Evolutionary conservation across 345 rosid species (phyloP).

Genomic region (Erodium maritimum): DNA sequence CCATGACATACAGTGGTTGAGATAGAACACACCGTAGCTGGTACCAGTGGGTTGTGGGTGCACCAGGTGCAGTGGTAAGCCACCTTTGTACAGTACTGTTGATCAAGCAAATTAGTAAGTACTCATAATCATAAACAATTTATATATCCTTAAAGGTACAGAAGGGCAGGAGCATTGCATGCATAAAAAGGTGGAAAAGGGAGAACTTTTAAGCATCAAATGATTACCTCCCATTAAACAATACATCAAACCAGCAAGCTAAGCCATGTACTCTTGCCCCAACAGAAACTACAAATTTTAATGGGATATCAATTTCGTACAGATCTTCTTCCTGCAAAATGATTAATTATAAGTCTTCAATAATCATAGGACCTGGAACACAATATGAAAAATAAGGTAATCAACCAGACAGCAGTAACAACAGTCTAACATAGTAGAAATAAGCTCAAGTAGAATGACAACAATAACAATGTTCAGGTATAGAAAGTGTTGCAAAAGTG

Average conservation of each 20-base stretch:
- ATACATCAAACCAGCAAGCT: constrained; percentile 97
- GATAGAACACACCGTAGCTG: constrained; percentile 94
- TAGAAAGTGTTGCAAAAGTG: too few relatives aligned
- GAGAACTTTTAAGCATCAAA: neutral
- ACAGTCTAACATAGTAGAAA: too few relatives aligned
- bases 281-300: constrained; percentile 66
- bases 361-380: neutral
- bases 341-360: neutral
- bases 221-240: constrained; percentile 78
- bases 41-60: constrained; percentile 98
- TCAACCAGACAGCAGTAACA: too few relatives aligned
- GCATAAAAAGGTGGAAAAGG: too few relatives aligned
- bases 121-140: neutral
- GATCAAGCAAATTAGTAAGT: constrained; percentile 10
- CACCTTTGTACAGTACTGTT: constrained; percentile 85
- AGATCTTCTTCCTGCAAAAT: constrained; percentile 73
- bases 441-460: too few relatives aligned
- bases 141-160: too few relatives aligned
- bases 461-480: too few relatives aligned
- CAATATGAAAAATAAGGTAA: too few relatives aligned
- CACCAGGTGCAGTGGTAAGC: constrained; percentile 97
- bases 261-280: constrained; percentile 91
- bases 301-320: constrained; percentile 81
- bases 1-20: constrained; percentile 91
- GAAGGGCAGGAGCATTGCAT: too few relatives aligned